Evolutionary conservation across 2,329 filamentous ascomycete species (phyloP).

Genomic region (Fusarium sp.): DNA sequence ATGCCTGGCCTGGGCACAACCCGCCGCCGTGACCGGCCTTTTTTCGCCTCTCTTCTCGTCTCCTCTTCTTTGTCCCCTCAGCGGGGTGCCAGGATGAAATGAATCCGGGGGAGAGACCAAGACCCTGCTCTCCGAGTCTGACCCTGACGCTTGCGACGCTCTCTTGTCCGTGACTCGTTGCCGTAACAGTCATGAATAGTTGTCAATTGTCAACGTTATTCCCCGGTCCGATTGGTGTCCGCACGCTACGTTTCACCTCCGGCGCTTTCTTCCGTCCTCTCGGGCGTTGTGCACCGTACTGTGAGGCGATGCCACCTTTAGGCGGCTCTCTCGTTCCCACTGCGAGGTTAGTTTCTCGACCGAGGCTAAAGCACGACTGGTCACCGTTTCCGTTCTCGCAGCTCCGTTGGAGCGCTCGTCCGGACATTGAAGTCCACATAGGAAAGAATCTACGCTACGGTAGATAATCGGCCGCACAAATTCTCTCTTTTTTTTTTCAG

Average conservation of each 20-base stretch:
- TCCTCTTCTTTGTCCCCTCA: not conserved
- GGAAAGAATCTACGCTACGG: not conserved
- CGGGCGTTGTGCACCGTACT: not conserved
- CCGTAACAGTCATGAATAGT: conserved; percentile 15
- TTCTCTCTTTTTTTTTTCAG: not conserved
- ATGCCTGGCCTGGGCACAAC: conserved; percentile 3
- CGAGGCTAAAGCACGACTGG: conserved; percentile 6
- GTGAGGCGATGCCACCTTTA: not conserved
- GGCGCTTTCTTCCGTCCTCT: conserved; percentile 12
- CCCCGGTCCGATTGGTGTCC: conserved; percentile 35
- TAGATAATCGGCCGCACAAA: conserved; percentile 4
- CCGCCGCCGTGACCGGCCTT: conserved; percentile 16
- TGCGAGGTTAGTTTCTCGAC: not conserved
- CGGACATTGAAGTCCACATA: conserved; percentile 35
- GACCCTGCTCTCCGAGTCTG: conserved; percentile 2
- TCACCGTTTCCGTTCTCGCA: conserved; percentile 20
- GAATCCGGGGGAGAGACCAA: conserved; percentile 35
- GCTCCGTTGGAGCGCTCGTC: conserved; percentile 3
- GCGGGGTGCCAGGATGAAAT: conserved; percentile 23
- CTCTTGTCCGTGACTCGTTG: conserved; percentile 7
- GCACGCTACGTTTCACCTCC: conserved; percentile 31
- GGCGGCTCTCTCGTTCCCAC: conserved; percentile 5
- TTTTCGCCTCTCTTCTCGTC: not conserved
- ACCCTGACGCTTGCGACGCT: conserved; percentile 1
- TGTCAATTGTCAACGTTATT: conserved; percentile 22